Evolutionary conservation across 2,329 filamentous ascomycete species (phyloP).

Genomic region (Acrocalymma vagum): DNA sequence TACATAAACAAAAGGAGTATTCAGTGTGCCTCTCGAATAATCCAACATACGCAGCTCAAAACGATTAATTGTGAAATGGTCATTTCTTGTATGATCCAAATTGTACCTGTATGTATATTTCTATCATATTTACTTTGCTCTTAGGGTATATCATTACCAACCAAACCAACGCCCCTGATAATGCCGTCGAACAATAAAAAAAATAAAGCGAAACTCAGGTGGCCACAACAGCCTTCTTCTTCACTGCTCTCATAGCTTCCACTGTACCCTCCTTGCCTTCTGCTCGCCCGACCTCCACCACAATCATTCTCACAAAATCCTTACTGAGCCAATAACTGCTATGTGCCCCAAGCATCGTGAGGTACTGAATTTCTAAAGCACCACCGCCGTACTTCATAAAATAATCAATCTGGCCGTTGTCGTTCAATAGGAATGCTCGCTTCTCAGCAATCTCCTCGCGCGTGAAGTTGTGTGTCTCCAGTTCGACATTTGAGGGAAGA

Average conservation of each 20-base stretch:
- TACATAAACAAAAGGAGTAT: too few species aligned
- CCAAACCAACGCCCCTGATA: too few species aligned
- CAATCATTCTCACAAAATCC: constrained; percentile 91
- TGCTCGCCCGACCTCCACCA: constrained; percentile 82
- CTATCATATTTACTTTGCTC: too few species aligned
- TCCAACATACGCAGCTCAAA: too few species aligned
- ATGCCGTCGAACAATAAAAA: too few species aligned
- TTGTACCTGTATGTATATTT: too few species aligned
- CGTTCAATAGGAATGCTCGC: constrained; percentile 86
- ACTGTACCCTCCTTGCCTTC: constrained; percentile 71
- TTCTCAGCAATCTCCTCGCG: constrained; percentile 92
- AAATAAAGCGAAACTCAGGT: too few species aligned
- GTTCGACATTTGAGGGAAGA: constrained; percentile 71
- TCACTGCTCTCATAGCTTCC: constrained; percentile 62
- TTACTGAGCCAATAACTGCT: constrained; percentile 90
- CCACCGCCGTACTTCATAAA: constrained; percentile 85
- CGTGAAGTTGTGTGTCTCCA: constrained; percentile 95
- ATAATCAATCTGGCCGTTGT: constrained; percentile 96
- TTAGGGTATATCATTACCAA: too few species aligned
- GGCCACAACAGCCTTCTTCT: constrained; percentile 52
- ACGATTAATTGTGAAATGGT: too few species aligned
- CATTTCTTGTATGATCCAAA: too few species aligned
- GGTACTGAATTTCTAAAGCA: constrained; percentile 90
- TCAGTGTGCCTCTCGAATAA: too few species aligned
- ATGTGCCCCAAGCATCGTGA: constrained; percentile 96